Conservation (phyloP, 768 basidiomycete genomes). For the Leccinellum luteum region DNA sequence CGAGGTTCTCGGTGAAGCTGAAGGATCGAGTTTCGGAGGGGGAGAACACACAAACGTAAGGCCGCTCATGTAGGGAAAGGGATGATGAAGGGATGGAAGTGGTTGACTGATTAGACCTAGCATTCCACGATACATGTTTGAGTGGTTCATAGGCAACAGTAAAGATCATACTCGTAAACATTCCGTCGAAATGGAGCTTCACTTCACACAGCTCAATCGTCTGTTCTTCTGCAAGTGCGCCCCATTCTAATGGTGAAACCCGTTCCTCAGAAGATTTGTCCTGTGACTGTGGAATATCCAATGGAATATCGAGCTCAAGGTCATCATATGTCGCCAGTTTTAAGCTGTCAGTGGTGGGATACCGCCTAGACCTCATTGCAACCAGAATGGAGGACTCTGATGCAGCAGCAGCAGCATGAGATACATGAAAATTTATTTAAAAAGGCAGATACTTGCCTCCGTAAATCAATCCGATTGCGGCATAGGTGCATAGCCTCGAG, state of each 20-base stretch:
- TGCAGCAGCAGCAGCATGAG: constrained; percentile 9
- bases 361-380: constrained; percentile 57
- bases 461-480: constrained; percentile 60
- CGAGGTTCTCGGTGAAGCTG: constrained; percentile 24
- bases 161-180: constrained; percentile 39
- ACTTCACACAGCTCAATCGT: constrained; percentile 63
- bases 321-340: constrained; percentile 31
- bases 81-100: constrained; percentile 43
- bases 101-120: constrained; percentile 44
- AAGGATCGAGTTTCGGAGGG: constrained; percentile 26
- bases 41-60: constrained; percentile 48
- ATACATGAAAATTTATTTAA: not conserved
- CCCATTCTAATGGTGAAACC: constrained; percentile 38
- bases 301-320: constrained; percentile 40
- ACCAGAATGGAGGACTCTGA: constrained; percentile 57
- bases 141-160: not conserved
- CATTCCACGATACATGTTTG: constrained; percentile 2
- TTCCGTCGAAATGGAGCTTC: constrained; percentile 46
- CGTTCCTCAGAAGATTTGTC: constrained; percentile 22
- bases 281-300: constrained; percentile 23
- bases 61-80: constrained; percentile 37
- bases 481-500: constrained; percentile 49
- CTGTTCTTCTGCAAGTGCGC: constrained; percentile 58
- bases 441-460: constrained; percentile 40
- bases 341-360: constrained; percentile 39